A percentile compares a stretch with the other conserved stretches of the same genome.
These are phyloP conservation scores for Annona cherimola DNA, from an alignment of 164 flowering plant species.

Conservation along the genomic window DNA sequence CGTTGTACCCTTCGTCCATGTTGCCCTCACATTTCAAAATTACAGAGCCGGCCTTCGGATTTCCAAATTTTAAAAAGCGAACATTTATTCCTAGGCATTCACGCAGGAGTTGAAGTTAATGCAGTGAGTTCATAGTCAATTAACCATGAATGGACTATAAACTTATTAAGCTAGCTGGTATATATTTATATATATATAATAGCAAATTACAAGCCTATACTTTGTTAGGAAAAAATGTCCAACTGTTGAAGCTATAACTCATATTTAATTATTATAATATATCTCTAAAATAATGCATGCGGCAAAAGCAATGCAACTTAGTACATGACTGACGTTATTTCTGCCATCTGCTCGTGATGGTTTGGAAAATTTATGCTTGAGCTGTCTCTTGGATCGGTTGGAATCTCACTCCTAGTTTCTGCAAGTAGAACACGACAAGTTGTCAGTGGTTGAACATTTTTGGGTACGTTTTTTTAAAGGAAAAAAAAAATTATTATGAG, in stretches of 20 bases:
- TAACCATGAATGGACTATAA: no score
- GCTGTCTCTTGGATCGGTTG: background rate
- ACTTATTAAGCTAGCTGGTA: no score
- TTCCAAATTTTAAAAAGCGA: no score
- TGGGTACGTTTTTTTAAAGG: background rate
- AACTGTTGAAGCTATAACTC: background rate
- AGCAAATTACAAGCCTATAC: background rate
- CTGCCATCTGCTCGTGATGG: background rate
- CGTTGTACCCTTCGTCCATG: no score
- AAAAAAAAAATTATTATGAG: background rate
- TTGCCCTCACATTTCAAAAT: no score
- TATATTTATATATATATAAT: no score
- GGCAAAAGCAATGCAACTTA: background rate
- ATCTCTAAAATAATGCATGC: background rate
- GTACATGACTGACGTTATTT: background rate
- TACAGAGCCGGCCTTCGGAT: no score
- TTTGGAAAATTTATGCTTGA: background rate
- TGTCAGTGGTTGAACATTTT: background rate
- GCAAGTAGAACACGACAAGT: conserved; percentile 3
- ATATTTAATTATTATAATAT: no score
- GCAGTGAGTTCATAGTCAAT: no score
- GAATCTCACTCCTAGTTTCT: conserved; percentile 7
- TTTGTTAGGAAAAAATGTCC: background rate
- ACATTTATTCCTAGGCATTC: no score
- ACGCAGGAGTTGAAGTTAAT: no score